Evolutionary conservation across 805 yeast species (phyloP), one percentile per base, ranked within the genome.

Genomic region (Myxozyma vanderwaltii): DNA sequence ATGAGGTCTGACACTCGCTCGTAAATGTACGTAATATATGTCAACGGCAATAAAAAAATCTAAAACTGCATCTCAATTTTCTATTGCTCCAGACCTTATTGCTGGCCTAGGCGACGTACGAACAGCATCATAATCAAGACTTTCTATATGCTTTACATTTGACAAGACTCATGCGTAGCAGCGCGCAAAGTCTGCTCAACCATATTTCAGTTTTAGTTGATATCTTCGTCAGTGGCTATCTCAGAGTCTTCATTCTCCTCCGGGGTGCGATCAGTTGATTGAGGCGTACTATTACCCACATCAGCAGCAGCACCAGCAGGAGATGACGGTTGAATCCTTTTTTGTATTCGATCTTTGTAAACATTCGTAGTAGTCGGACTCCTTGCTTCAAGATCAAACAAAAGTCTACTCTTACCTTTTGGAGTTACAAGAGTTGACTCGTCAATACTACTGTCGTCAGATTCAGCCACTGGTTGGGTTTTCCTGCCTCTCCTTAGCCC

Each of bases 1-100:
- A 41, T 55, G 36, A 47, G 27, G 3, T 17, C 47, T 21, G 58
- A 49, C 35, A 27, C 46, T 40, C 29, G 54, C 19, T 21, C 45
- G 19, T 12, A 15, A 13, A 6, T 17, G 41, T 13, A 29, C 33
- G 10, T 29, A 29, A 7, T 29, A 29, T n/a, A n/a, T n/a, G n/a
- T n/a, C n/a, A n/a, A n/a, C n/a, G n/a, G n/a, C n/a, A n/a, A n/a
- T n/a, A n/a, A n/a, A n/a, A n/a, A n/a, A n/a, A n/a, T n/a, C n/a
- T n/a, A n/a, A n/a, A n/a, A n/a, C n/a, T n/a, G n/a, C n/a, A n/a
- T n/a, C n/a, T n/a, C n/a, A n/a, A n/a, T n/a, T n/a, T n/a, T n/a
- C n/a, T n/a, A n/a, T n/a, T n/a, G n/a, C n/a, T n/a, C n/a, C n/a
- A n/a, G n/a, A n/a, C n/a, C n/a, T n/a, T n/a, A n/a, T n/a, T n/a